Conservation (phyloP, 1,284 basidiomycete genomes). For the Ceratobasidium sp. region DNA sequence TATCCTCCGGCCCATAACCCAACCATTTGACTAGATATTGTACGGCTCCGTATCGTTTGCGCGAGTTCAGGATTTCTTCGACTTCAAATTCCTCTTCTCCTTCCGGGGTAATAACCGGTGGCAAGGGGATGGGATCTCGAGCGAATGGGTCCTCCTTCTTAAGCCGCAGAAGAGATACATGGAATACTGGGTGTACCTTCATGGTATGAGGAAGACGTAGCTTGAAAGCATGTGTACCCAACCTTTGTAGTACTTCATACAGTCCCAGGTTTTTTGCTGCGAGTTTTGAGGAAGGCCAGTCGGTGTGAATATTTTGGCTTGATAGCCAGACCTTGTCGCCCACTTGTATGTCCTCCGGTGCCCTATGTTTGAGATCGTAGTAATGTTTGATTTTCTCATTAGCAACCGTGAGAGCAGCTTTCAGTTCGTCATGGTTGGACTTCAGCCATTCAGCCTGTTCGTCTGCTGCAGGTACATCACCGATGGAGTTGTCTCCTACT, state of each 20-base stretch:
- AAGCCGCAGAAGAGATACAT: slow-evolving; percentile 48
- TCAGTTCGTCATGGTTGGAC: slow-evolving; percentile 9
- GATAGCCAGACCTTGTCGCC: slow-evolving; percentile 51
- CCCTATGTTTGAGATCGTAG: neutral
- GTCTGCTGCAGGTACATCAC: neutral
- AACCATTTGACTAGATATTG: neutral
- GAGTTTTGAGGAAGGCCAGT: slow-evolving; percentile 51
- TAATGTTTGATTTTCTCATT: slow-evolving; percentile 12
- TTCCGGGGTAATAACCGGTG: slow-evolving; percentile 45
- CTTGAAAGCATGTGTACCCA: slow-evolving; percentile 44
- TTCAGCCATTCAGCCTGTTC: neutral
- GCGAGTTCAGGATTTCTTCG: slow-evolving; percentile 47
- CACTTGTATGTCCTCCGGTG: slow-evolving; percentile 38
- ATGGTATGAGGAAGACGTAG: slow-evolving; percentile 50
- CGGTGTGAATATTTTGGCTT: slow-evolving; percentile 50
- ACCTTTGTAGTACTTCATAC: slow-evolving; percentile 45
- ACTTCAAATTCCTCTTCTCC: slow-evolving; percentile 48
- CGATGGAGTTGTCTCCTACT: neutral
- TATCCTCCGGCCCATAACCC: neutral
- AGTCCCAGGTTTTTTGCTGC: slow-evolving; percentile 51
- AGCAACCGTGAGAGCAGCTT: neutral
- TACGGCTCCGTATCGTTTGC: neutral
- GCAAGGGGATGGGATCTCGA: neutral
- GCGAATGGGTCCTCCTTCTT: slow-evolving; percentile 7
- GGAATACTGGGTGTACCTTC: slow-evolving; percentile 55